Base-by-base conservation (phyloP, 805 yeast species). In the Ogataea degrootiae region DNA sequence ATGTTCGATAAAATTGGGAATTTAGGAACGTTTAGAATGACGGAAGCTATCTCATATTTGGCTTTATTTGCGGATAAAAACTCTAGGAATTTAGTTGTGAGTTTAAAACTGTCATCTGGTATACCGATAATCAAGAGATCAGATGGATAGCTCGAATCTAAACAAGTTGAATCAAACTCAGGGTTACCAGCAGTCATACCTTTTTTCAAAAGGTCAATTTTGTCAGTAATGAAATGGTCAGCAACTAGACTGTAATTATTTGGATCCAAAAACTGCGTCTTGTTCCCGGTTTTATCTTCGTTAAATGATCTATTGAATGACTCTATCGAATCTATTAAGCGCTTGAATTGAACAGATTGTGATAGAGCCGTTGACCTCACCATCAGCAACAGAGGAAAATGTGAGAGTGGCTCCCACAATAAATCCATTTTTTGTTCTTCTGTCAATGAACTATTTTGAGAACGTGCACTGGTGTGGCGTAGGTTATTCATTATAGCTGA, bases 1-100 rank as follows among this genome's bases (percentile, higher is more conserved):
- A 59, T 41, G 3, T 40, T 39, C 21, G 48, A 46, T 16, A 63
- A 49, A 33, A 51, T 45, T 2, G 68, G 66, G 38, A 55, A 61
- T 11, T 44, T 40, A 1, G 58, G 57, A 21, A 53, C 57, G 39
- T 62, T 63, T 14, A 62, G 40, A 2, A 60, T 33, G 41, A 61
- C 54, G 7, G 51, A 55, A 1, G 46, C 43, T 31, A 56, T 44
- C 6, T 55, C 50, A n/a, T 51, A 48, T 12, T 47, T 41, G 26
- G 38, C 17, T 33, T 44, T 16, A 9, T 33, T 34, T 11, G 38
- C 46, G 35, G 46, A 41, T 21, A 53, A n/a, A 35, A 44, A 19
- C 1, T 58, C 52, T 11, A 60, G 39, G 1, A 51, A 42, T 9
- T 42, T 26, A 16, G 47, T 38, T 1, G 53, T 31, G 3, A 23